Conservation (phyloP, 1,284 basidiomycete species). For the Ustilago sp. region DNA sequence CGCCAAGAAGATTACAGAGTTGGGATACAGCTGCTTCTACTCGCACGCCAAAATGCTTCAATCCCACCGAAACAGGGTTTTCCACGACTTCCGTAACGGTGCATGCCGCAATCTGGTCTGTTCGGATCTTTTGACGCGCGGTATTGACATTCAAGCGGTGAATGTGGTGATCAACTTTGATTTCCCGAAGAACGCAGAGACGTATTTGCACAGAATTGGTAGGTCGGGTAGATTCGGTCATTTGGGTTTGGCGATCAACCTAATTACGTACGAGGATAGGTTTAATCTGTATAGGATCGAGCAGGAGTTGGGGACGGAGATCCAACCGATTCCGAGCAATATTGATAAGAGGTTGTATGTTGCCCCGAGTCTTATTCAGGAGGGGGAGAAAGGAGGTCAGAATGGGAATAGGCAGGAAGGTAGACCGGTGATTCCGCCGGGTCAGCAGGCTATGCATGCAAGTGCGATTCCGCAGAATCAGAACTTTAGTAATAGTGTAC, state of each 20-base stretch:
- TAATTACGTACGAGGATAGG: constrained; percentile 86
- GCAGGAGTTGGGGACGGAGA: constrained; percentile 97
- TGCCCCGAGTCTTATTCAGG: constrained; percentile 64
- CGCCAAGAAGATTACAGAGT: constrained; percentile 98
- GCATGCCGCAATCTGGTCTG: constrained; percentile 98
- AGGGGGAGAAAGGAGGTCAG: constrained; percentile 43
- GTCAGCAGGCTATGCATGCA: constrained; percentile 68
- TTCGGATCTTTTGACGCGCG: constrained; percentile 91
- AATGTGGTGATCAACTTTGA: constrained; percentile 99
- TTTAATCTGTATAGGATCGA: constrained; percentile 98
- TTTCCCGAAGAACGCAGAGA: constrained; percentile 98
- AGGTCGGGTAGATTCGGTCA: constrained; percentile 98
- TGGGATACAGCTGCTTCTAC: constrained; percentile 99
- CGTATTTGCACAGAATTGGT: constrained; percentile 96
- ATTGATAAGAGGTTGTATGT: constrained; percentile 91
- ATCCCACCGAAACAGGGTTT: constrained; percentile 96
- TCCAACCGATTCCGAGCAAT: constrained; percentile 89
- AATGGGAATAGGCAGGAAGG: constrained; percentile 64
- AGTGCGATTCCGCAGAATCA: constrained; percentile 64
- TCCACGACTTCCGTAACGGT: constrained; percentile 99
- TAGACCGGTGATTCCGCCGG: constrained; percentile 67
- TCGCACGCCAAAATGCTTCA: constrained; percentile 99
- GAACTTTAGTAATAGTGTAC: constrained; percentile 66
- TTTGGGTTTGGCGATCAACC: constrained; percentile 94
- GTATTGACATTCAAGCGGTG: constrained; percentile 99